Conservation (phyloP, 2,329 filamentous ascomycete genomes). For the Hypoxylon sp. region DNA sequence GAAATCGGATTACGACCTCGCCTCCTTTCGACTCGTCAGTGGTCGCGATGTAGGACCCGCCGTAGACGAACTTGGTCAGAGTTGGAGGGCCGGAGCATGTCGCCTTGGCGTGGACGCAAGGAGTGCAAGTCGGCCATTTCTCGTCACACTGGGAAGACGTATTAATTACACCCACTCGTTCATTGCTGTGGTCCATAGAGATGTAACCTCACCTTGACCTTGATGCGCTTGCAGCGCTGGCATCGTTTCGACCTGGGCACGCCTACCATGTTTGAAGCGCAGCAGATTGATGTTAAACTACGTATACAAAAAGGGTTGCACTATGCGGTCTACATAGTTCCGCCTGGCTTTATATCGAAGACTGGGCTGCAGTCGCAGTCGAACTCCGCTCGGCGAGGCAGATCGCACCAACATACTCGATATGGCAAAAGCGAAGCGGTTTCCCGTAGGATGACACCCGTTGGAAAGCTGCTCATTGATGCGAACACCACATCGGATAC, state of each 20-base stretch:
- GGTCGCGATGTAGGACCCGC: not conserved
- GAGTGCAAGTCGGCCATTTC: conserved; percentile 39
- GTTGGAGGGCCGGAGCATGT: conserved; percentile 30
- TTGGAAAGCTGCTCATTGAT: not conserved
- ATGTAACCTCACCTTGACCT: conserved; percentile 26
- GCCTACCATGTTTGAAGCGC: conserved; percentile 27
- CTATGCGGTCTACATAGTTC: conserved; percentile 8
- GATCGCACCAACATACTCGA: conserved; percentile 21
- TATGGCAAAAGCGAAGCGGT: conserved; percentile 8
- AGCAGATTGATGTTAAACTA: conserved; percentile 6
- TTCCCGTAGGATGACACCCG: not conserved
- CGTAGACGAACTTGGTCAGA: conserved; percentile 34
- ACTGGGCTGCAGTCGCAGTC: not conserved
- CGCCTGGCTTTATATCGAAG: conserved; percentile 11
- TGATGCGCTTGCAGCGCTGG: conserved; percentile 35
- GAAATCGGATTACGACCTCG: not conserved
- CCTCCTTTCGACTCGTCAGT: not conserved
- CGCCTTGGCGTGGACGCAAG: conserved; percentile 28
- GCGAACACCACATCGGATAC: not conserved
- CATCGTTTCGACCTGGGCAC: conserved; percentile 32
- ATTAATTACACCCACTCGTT: not conserved
- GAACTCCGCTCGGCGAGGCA: not conserved
- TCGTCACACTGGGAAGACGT: conserved; percentile 32
- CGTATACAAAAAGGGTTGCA: conserved; percentile 20
- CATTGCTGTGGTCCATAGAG: not conserved